These are phyloP conservation scores for Erysiphe pulchra DNA, from an alignment of 2,329 filamentous ascomycete species.

Conservation along the genomic window DNA sequence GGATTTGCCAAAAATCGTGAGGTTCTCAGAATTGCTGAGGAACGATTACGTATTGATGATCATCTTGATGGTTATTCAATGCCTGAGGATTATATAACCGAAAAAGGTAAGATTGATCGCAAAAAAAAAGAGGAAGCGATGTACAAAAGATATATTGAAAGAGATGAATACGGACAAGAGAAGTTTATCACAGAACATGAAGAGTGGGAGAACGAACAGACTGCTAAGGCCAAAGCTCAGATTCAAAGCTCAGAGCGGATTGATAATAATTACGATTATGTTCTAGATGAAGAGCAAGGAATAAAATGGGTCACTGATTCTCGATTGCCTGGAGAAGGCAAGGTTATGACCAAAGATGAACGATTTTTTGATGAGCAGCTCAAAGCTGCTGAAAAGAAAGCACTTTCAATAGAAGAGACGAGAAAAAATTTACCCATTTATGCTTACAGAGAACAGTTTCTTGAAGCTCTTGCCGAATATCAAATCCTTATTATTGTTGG, in stretches of 20 bases:
- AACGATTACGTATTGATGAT: conserved; percentile 69
- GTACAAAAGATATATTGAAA: conserved; percentile 73
- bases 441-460: conserved; percentile 58
- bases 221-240: conserved; percentile 66
- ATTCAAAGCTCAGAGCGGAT: conserved; percentile 49
- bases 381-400: conserved; percentile 70
- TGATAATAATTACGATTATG: conserved; percentile 70
- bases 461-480: conserved; percentile 63
- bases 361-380: conserved; percentile 55
- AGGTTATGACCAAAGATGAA: conserved; percentile 52
- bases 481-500: conserved; percentile 82
- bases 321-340: conserved; percentile 43
- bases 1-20: conserved; percentile 81
- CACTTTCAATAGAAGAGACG: conserved; percentile 71
- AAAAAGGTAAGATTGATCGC: conserved; percentile 68
- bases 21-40: conserved; percentile 55
- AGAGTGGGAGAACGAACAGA: conserved; percentile 84
- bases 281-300: conserved; percentile 72
- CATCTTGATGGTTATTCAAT: conserved; percentile 78
- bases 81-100: conserved; percentile 85
- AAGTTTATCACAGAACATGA: conserved; percentile 83
- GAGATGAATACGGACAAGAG: conserved; percentile 68
- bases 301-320: conserved; percentile 65
- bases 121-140: conserved; percentile 75
- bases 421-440: conserved; percentile 79